Base-by-base conservation (phyloP, 73 alveolate species). In the Loxodes magnus region DNA sequence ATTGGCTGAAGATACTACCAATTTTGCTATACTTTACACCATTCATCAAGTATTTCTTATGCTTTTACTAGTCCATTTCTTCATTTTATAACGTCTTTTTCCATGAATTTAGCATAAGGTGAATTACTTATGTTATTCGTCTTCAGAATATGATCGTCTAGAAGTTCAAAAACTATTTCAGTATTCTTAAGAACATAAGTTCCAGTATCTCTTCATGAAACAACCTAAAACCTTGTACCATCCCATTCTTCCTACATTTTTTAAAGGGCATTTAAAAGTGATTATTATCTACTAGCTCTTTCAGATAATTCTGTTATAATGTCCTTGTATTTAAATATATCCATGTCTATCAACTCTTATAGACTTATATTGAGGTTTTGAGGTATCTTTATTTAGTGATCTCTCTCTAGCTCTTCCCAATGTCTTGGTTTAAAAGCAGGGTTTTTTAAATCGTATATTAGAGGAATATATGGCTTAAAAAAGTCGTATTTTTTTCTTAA, bases 1-100 rank as follows among this genome's bases (percentile, higher is more conserved):
- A 88, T 88, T 26, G 92, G 95, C 71, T 88, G 94, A 15, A 88
- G 52, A 55, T 88, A 89, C 2, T 85, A 77, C 85, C 92, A 74
- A 43, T 71, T 48, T 51, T 79, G 78, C 65, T 88, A 88, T 15
- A 88, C 84, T 51, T 78, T 88, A 12, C 62, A 56, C 97, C 97
- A 88, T 16, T 85, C 94, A 52, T 83, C 95, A 7, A 88, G 56
- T 9, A 83, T 79, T 53, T 83, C 94, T 66, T 77, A 71, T 4
- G 82, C 84, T 43, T 79, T 77, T 5, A 84, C 66, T 23, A 83
- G 54, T 29, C 65, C 78, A 52, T 73, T 63, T 77, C 82, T 78
- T 53, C 86, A 78, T 33, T 44, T 58, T 22, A 69, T 75, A 5
- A 83, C 79, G 56, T 83, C 95, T 54, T 77, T 76, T 51, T 75